Evolutionary conservation across 352 stramenopile genomes (phyloP), one percentile per base, ranked within the genome.

Genomic region (Pythium grandisporangium): DNA sequence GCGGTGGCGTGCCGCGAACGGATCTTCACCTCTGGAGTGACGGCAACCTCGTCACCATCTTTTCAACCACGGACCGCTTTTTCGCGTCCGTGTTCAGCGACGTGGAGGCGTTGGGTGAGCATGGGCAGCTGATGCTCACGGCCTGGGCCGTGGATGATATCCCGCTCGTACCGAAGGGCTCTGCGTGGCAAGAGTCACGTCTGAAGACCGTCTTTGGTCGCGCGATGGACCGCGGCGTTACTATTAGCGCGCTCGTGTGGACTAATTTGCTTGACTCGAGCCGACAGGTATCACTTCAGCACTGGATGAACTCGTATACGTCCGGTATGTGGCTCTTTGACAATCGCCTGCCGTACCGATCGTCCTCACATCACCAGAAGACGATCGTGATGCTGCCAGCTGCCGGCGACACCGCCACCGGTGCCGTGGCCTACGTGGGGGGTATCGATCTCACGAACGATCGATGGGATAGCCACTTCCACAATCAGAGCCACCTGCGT

Each of bases 341-440:
- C 50, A 64, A 87, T 30, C 74, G 74, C 21, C 41, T 84, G 42
- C 70, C 74, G 8, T 55, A 75, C 30, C 24, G 51, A 7, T 80
- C 69, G 26, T 76, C 66, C 19, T 76, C 74, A 26, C 69, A 84
- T 22, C 73, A 87, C 38, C 73, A 87, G 46, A 85, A 87, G 40
- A 77, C 69, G 13, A 48, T 87, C 13, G 57, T 81, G 11, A 42
- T 86, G 21, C 32, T 37, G 16, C 42, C 39, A 3, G 23, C 36
- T 2, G 35, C 44, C 2, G 21, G 6, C 10, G 11, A 10, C 19
- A 20, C 6, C 10, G 4, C 30, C 24, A 8, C 12, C 22, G 25
- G 39, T 4, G 10, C 33, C n/a, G 37, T 54, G 19, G 58, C 54
- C 19, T 67, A 64, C 23, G 55, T 67, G n/a, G 58, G 58, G 5